A percentile compares a stretch with the other conserved stretches of the same genome.
Conservation (phyloP, 306 rosid genomes). For the Dryas alaskensis region DNA sequence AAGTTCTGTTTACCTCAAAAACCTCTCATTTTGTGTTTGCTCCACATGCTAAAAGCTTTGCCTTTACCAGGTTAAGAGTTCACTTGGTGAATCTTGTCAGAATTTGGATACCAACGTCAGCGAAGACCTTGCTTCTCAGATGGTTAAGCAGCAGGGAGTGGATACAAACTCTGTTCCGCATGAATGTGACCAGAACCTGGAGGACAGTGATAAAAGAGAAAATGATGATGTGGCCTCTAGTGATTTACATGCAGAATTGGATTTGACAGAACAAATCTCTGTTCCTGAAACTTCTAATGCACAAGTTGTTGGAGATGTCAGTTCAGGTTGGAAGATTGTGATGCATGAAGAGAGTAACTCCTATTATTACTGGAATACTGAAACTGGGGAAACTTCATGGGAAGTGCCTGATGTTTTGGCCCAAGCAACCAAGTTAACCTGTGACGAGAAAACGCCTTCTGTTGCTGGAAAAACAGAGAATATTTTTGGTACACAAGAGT, state of each 20-base stretch:
- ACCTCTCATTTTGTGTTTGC: neutral
- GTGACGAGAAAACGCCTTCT: slow-evolving; percentile 34
- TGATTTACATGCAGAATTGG: slow-evolving; percentile 38
- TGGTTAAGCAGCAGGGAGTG: slow-evolving; percentile 40
- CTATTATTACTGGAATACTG: slow-evolving; percentile 89
- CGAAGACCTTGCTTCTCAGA: slow-evolving; percentile 38
- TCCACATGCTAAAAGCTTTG: slow-evolving; percentile 19
- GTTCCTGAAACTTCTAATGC: slow-evolving; percentile 39
- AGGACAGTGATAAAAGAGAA: slow-evolving; percentile 41
- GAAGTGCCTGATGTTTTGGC: slow-evolving; percentile 70
- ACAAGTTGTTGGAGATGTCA: slow-evolving; percentile 47
- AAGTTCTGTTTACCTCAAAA: neutral
- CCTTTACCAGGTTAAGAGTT: slow-evolving; percentile 43
- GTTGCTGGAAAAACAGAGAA: slow-evolving; percentile 29
- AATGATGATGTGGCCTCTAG: slow-evolving; percentile 26
- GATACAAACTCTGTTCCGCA: slow-evolving; percentile 29
- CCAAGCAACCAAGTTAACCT: slow-evolving; percentile 45
- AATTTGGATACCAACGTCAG: slow-evolving; percentile 31
- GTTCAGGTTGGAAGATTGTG: slow-evolving; percentile 85
- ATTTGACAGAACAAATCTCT: slow-evolving; percentile 38
- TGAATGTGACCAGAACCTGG: slow-evolving; percentile 34
- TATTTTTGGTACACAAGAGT: slow-evolving; percentile 29
- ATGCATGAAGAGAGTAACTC: slow-evolving; percentile 87
- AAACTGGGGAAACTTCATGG: slow-evolving; percentile 98
- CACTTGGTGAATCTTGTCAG: slow-evolving; percentile 36